Base-by-base conservation (phyloP, 768 basidiomycete genomes). In the Mycena belliarum region DNA sequence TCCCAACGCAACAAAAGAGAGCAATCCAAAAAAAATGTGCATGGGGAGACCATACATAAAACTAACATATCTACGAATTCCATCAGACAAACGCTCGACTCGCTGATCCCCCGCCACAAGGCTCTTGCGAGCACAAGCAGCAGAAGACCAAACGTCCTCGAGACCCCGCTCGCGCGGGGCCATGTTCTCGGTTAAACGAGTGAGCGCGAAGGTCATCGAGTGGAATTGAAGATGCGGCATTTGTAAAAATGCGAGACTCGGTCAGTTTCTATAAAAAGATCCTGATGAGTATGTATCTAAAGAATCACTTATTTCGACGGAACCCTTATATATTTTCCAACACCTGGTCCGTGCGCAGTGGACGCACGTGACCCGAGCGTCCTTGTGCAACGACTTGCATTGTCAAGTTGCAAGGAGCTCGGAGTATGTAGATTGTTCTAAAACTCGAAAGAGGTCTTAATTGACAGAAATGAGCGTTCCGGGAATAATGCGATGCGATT, bases 181-280 rank as follows among this genome's bases (percentile, higher is more conserved):
- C 74, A 74, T 82, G 80, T 82, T 82, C 83, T 84, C 82, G 68
- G 82, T 83, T 72, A 68, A 76, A 84, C 79, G 83, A 80, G 81
- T 65, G 77, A 76, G 76, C 74, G 79, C 76, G 63, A 32, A 72
- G 70, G 74, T 84, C 82, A 84, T 84, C 82, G 76, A 78, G 71
- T 78, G 80, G 78, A 83, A 75, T 75, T 79, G 80, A 82, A 81
- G 74, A 78, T 79, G 79, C 66, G 82, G 82, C 82, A 84, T 80
- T 82, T 76, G 74, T 82, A 83, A 82, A 83, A 81, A 82, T 84
- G 82, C 83, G 79, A 83, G 81, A 84, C 81, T 82, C 82, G 81
- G 83, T 83, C 81, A 83, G 82, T 81, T 80, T 79, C 82, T 84
- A 83, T 84, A 82, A 69, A 84, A 84, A 84, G 82, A 84, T 84